These are phyloP conservation scores for Cryomyces minteri DNA, from an alignment of 495 filamentous ascomycete genomes.

Conservation along the genomic window DNA sequence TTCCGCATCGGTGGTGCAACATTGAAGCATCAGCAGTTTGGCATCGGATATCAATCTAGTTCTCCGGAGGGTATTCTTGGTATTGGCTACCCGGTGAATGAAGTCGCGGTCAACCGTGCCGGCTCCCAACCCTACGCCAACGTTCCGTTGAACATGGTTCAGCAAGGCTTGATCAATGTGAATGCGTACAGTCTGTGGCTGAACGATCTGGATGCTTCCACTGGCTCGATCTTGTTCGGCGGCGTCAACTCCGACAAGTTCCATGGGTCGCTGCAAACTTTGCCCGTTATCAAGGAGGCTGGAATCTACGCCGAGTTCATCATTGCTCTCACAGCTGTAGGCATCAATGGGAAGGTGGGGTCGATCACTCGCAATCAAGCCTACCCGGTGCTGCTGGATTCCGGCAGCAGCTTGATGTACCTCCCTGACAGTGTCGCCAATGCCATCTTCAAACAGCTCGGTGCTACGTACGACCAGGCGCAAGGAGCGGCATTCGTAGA, in stretches of 20 bases:
- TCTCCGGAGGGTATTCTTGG: constrained; percentile 71
- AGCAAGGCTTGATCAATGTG: constrained; percentile 51
- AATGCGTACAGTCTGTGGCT: constrained; percentile 83
- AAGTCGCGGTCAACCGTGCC: constrained; percentile 52
- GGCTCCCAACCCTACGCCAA: constrained; percentile 50
- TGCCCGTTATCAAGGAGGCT: constrained; percentile 38
- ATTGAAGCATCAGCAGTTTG: constrained; percentile 60
- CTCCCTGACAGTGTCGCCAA: constrained; percentile 52
- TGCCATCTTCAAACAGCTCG: constrained; percentile 42
- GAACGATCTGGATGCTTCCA: constrained; percentile 50
- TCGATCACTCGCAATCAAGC: constrained; percentile 35
- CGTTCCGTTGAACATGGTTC: constrained; percentile 54
- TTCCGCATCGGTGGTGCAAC: constrained; percentile 44
- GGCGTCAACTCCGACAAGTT: constrained; percentile 77
- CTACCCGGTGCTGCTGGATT: constrained; percentile 66
- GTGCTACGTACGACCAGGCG: constrained; percentile 40
- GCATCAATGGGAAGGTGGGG: constrained; percentile 28
- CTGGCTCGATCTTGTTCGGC: constrained; percentile 77
- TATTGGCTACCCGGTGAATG: constrained; percentile 73
- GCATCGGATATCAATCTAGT: constrained; percentile 58
- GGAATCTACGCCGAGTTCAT: constrained; percentile 56
- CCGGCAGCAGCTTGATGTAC: constrained; percentile 80
- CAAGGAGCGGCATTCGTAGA: constrained; percentile 49
- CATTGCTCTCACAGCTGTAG: constrained; percentile 55
- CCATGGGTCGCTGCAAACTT: constrained; percentile 45